phyloP scores from a whole-genome alignment of 352 stramenopile species.

The Phytophthora vignae region DNA sequence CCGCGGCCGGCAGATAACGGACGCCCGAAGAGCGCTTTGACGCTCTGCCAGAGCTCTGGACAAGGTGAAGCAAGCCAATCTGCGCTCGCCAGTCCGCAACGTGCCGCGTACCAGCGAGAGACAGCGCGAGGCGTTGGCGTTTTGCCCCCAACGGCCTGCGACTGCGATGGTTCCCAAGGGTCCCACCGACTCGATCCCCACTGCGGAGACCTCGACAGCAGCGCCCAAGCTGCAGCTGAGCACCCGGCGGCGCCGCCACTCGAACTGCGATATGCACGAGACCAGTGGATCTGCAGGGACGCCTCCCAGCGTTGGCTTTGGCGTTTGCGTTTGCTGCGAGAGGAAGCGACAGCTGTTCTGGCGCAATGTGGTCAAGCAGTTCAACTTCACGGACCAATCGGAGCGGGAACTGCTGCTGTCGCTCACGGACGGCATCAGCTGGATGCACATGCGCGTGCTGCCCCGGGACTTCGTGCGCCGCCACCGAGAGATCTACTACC shows the following conservation, averaged over 20 bases:
- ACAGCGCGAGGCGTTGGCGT: conserved; percentile 2
- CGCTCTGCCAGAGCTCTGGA: no score
- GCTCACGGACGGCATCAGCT: conserved; percentile 71
- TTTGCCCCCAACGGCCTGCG: conserved; percentile 12
- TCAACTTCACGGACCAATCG: conserved; percentile 77
- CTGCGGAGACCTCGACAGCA: neutral
- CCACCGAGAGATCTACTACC: conserved; percentile 83
- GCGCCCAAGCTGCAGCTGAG: neutral
- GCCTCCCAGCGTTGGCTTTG: no score
- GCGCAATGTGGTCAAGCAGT: conserved; percentile 81
- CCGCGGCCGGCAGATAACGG: no score
- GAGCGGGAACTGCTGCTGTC: conserved; percentile 71
- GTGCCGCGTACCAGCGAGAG: conserved; percentile 5
- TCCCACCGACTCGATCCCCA: conserved; percentile 10
- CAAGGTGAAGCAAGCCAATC: no score
- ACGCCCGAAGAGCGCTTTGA: no score
- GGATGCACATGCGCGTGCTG: conserved; percentile 65
- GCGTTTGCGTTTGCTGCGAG: conserved; percentile 1
- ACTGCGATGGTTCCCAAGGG: conserved; percentile 29
- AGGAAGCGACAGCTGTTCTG: conserved; percentile 72
- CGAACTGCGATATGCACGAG: conserved; percentile 37
- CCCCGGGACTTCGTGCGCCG: conserved; percentile 64
- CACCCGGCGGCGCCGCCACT: conserved; percentile 20
- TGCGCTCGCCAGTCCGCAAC: neutral
- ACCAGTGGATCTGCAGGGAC: conserved; percentile 3